Percentiles rank a stretch among this genome's conserved stretches.
Evolutionary conservation across 495 filamentous ascomycete genomes (phyloP).

Genomic region (Aspergillus sparsus): DNA sequence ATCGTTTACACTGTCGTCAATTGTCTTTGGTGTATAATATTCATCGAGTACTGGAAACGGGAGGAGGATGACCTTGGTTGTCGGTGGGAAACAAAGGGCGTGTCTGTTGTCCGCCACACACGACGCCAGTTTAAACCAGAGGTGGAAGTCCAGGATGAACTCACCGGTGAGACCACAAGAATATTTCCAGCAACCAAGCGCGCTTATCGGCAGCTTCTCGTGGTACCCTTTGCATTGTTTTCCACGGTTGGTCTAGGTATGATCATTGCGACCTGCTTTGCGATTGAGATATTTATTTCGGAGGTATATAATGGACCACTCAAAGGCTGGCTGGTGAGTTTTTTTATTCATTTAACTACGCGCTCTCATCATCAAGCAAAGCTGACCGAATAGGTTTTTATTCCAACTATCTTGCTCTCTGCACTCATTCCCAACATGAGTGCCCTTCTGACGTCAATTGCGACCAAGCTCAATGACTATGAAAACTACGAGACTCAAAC

Average conservation of each 20-base stretch:
- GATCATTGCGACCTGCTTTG: constrained; percentile 84
- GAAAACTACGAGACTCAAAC: constrained; percentile 92
- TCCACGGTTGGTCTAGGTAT: constrained; percentile 70
- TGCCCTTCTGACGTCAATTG: constrained; percentile 72
- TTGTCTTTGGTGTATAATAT: constrained; percentile 83
- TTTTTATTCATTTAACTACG: neutral
- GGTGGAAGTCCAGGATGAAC: constrained; percentile 69
- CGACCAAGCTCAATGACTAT: constrained; percentile 75
- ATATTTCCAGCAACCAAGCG: constrained; percentile 79
- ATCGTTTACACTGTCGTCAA: constrained; percentile 79
- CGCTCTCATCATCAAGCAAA: neutral
- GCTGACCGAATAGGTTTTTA: constrained; percentile 66
- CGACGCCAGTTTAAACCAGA: constrained; percentile 79
- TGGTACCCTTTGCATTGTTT: constrained; percentile 83
- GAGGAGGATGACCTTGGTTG: constrained; percentile 89
- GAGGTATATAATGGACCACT: constrained; percentile 92
- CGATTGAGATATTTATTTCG: constrained; percentile 93
- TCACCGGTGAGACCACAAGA: constrained; percentile 79
- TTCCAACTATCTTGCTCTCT: constrained; percentile 86
- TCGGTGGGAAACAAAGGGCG: constrained; percentile 87
- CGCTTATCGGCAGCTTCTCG: constrained; percentile 74
- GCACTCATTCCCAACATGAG: constrained; percentile 76
- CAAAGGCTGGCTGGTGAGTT: constrained; percentile 75
- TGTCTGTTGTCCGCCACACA: constrained; percentile 76
- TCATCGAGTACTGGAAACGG: constrained; percentile 96